A percentile compares a stretch with the other conserved stretches of the same genome.
phyloP scores from a whole-genome alignment of 495 filamentous ascomycete genomes.

The Penicillium nucicola region DNA sequence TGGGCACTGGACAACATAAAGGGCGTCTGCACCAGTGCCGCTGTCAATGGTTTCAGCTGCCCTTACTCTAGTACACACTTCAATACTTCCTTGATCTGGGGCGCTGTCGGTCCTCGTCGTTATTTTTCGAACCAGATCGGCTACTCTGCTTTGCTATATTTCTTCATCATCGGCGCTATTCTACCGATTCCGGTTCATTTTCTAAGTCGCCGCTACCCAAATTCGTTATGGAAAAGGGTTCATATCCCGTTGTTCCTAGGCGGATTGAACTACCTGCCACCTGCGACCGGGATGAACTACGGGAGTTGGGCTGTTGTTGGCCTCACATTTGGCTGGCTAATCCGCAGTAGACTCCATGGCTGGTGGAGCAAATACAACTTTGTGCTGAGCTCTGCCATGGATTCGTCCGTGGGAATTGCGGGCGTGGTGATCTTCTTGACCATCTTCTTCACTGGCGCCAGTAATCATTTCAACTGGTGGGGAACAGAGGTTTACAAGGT shows the following conservation, averaged over 20 bases:
- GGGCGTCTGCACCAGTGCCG: slow-evolving; percentile 69
- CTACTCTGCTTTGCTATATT: slow-evolving; percentile 65
- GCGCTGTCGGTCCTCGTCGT: slow-evolving; percentile 73
- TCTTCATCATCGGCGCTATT: slow-evolving; percentile 69
- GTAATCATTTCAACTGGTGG: slow-evolving; percentile 62
- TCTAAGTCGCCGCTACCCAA: slow-evolving; percentile 39
- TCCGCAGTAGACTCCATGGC: slow-evolving; percentile 53
- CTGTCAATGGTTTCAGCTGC: slow-evolving; percentile 79
- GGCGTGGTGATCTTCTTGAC: slow-evolving; percentile 81
- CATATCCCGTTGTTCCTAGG: slow-evolving; percentile 29
- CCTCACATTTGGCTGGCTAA: slow-evolving; percentile 58
- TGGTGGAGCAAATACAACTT: slow-evolving; percentile 92
- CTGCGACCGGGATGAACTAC: slow-evolving; percentile 73
- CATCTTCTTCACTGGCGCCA: slow-evolving; percentile 68
- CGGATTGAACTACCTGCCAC: slow-evolving; percentile 29
- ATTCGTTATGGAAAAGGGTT: slow-evolving; percentile 21
- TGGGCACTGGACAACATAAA: slow-evolving; percentile 78
- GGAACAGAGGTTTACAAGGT: slow-evolving; percentile 67
- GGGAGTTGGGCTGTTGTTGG: slow-evolving; percentile 80
- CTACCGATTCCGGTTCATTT: slow-evolving; percentile 65
- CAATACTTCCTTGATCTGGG: slow-evolving; percentile 84
- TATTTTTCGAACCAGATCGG: slow-evolving; percentile 43
- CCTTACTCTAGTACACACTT: slow-evolving; percentile 84
- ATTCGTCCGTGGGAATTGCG: slow-evolving; percentile 73
- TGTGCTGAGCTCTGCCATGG: slow-evolving; percentile 74